These are phyloP conservation scores for Talaromyces trachyspermus DNA, from an alignment of 495 filamentous ascomycete species.

Conservation along the genomic window DNA sequence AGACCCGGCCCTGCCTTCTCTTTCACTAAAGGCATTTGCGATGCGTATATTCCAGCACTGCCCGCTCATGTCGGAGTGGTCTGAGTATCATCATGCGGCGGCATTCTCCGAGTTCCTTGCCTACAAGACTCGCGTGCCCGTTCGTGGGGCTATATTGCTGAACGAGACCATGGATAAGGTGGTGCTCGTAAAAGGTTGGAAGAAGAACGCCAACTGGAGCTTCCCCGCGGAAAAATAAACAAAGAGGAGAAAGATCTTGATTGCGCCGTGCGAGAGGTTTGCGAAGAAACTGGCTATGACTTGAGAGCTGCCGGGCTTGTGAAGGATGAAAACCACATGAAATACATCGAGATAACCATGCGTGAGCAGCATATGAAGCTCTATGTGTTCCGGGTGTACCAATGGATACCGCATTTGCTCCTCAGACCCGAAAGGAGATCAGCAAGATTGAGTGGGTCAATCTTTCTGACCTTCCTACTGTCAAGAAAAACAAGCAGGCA, in stretches of 20 bases:
- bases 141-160: conserved; percentile 86
- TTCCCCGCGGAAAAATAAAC: conserved; percentile 95
- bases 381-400: conserved; percentile 86
- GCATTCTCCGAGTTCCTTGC: conserved; percentile 85
- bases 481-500: conserved; percentile 53
- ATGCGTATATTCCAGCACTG: conserved; percentile 88
- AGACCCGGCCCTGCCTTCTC: conserved; percentile 74
- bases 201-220: conserved; percentile 93
- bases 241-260: conserved; percentile 88
- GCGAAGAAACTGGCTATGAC: conserved; percentile 92
- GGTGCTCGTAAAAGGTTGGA: conserved; percentile 93
- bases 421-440: conserved; percentile 92
- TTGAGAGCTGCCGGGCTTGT: conserved; percentile 65
- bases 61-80: conserved; percentile 74
- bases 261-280: conserved; percentile 88
- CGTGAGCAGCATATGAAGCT: conserved; percentile 85
- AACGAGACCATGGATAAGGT: conserved; percentile 87
- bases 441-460: conserved; percentile 92
- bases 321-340: conserved; percentile 55
- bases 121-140: conserved; percentile 91
- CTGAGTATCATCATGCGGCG: conserved; percentile 62
- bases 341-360: conserved; percentile 80
- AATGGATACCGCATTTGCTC: conserved; percentile 77
- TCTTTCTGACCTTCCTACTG: conserved; percentile 76
- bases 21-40: conserved; percentile 75